Conservation (phyloP, 768 basidiomycete species). For the Boletus coccyginus region DNA sequence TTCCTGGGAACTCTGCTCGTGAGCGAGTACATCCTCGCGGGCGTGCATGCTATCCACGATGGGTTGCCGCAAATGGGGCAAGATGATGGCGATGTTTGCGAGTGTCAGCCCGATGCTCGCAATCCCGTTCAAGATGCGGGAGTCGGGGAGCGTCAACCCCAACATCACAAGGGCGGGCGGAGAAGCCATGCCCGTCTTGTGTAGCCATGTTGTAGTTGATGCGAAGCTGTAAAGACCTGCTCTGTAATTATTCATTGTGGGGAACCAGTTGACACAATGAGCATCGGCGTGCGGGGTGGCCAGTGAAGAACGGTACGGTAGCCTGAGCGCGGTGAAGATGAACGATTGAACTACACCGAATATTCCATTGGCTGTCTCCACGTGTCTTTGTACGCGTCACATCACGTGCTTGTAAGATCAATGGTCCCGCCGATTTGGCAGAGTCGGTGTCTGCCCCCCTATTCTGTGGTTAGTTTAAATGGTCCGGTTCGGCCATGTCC, state of each 20-base stretch:
- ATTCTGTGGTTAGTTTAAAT: neutral
- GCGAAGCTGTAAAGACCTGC: slow-evolving; percentile 28
- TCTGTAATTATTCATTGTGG: slow-evolving; percentile 24
- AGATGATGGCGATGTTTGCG: slow-evolving; percentile 21
- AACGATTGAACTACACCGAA: neutral
- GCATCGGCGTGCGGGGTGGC: neutral
- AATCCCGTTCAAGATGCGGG: slow-evolving; percentile 24
- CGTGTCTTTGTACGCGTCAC: slow-evolving; percentile 4
- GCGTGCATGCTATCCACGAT: slow-evolving; percentile 10
- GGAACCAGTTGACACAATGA: neutral
- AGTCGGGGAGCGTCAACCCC: slow-evolving; percentile 25
- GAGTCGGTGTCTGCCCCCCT: neutral
- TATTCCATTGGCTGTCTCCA: slow-evolving; percentile 1
- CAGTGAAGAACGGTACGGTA: neutral
- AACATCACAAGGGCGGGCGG: slow-evolving; percentile 23
- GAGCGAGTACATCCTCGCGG: neutral
- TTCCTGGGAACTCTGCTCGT: neutral
- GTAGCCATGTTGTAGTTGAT: slow-evolving; percentile 21
- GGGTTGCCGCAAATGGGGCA: slow-evolving; percentile 24
- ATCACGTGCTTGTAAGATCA: slow-evolving; percentile 26
- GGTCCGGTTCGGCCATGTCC: neutral
- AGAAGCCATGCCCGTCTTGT: slow-evolving; percentile 21
- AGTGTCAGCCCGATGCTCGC: slow-evolving; percentile 27
- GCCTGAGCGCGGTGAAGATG: neutral
- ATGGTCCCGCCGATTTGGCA: neutral